Evolutionary conservation across 192 early-diverging fungal genomes (phyloP).

Genomic region (Podila verticillata): DNA sequence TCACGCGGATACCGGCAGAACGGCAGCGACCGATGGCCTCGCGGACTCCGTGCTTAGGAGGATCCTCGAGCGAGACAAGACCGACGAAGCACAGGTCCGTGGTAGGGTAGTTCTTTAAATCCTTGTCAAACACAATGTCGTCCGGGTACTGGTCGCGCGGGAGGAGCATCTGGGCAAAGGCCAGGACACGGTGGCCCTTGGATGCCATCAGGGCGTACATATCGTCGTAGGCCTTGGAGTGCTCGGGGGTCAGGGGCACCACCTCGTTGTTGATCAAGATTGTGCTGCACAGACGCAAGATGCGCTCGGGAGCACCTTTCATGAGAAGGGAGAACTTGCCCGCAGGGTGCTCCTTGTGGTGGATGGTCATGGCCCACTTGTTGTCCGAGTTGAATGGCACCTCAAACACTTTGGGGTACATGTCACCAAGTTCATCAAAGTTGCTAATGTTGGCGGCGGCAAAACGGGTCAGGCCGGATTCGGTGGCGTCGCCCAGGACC

Average conservation of each 20-base stretch:
- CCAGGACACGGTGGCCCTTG: conserved; percentile 95
- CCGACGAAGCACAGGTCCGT: conserved; percentile 81
- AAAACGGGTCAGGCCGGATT: conserved; percentile 88
- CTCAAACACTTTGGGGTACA: conserved; percentile 92
- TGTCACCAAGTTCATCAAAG: conserved; percentile 75
- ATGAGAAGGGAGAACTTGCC: conserved; percentile 86
- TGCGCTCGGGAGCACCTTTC: conserved; percentile 96
- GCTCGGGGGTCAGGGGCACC: conserved; percentile 71
- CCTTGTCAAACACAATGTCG: conserved; percentile 78
- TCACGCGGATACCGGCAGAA: conserved; percentile 91
- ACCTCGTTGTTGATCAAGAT: conserved; percentile 67
- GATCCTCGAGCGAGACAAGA: conserved; percentile 89
- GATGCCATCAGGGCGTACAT: conserved; percentile 89
- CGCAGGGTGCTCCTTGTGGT: conserved; percentile 73
- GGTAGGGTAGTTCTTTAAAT: conserved; percentile 76
- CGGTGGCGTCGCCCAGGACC: conserved; percentile 94
- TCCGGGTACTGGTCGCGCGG: conserved; percentile 74
- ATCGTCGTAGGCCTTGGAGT: conserved; percentile 72
- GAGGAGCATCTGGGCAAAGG: conserved; percentile 85
- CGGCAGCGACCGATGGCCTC: conserved; percentile 95
- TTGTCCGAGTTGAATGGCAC: conserved; percentile 95
- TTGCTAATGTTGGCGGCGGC: conserved; percentile 74
- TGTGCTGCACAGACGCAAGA: conserved; percentile 81
- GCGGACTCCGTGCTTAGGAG: conserved; percentile 97
- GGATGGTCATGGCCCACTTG: conserved; percentile 95